Percentiles rank a stretch among this genome's conserved stretches.
phyloP scores from a whole-genome alignment of 2,329 filamentous ascomycete species.

The Mycogone perniciosa region DNA sequence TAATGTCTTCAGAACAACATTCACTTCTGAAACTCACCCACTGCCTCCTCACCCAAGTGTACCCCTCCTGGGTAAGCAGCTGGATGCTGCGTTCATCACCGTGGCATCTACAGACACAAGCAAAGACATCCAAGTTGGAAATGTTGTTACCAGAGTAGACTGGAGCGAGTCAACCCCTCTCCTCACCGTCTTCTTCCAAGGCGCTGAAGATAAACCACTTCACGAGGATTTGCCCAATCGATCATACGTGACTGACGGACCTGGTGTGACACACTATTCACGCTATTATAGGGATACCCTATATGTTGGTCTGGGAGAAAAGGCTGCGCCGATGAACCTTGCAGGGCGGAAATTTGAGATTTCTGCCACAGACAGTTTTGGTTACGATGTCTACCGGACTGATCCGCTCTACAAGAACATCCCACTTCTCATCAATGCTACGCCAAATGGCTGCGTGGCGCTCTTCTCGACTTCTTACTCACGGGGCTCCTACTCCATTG shows the following conservation, averaged over 20 bases:
- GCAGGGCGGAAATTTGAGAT: constrained; percentile 59
- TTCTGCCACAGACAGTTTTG: constrained; percentile 65
- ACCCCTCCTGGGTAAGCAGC: constrained; percentile 31
- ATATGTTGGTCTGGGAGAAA: constrained; percentile 66
- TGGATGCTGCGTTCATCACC: constrained; percentile 21
- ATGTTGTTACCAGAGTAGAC: constrained; percentile 49
- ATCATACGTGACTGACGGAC: constrained; percentile 57
- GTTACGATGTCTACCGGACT: constrained; percentile 64
- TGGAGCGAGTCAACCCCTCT: constrained; percentile 51
- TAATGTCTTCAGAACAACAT: constrained; percentile 63
- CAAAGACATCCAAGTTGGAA: constrained; percentile 39
- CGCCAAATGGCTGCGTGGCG: constrained; percentile 56
- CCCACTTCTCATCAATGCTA: constrained; percentile 63
- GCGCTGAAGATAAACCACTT: constrained; percentile 40
- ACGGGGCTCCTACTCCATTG: constrained; percentile 58
- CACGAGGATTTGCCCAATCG: constrained; percentile 58
- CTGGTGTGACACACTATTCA: constrained; percentile 59
- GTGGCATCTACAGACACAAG: constrained; percentile 19
- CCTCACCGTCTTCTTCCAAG: constrained; percentile 46
- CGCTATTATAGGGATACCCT: constrained; percentile 55
- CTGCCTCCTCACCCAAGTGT: constrained; percentile 60
- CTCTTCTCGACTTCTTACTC: constrained; percentile 63
- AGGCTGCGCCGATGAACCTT: constrained; percentile 66
- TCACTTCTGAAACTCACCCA: constrained; percentile 55
- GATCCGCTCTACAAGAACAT: constrained; percentile 74